A percentile compares a stretch with the other conserved stretches of the same genome.
phyloP scores from a whole-genome alignment of 495 filamentous ascomycete genomes.

The Aspergillus incahuasiensis region DNA sequence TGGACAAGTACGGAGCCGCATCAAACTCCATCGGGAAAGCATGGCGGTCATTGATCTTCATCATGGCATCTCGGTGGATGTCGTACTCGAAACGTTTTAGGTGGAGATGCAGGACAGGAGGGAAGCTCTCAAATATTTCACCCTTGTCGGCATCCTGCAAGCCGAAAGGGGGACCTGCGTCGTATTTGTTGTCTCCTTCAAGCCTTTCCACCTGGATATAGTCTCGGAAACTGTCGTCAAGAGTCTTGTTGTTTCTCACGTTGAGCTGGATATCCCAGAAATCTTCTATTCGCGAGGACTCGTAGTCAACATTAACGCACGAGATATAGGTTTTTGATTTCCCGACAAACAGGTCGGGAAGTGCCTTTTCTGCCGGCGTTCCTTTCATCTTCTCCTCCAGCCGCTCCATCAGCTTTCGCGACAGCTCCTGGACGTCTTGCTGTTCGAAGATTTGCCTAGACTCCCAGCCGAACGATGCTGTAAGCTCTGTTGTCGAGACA shows the following conservation, averaged over 20 bases:
- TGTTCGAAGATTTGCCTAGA: constrained; percentile 97
- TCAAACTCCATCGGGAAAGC: constrained; percentile 95
- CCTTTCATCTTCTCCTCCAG: constrained; percentile 98
- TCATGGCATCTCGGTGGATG: constrained; percentile 91
- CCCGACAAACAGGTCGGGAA: constrained; percentile 87
- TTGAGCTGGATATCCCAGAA: constrained; percentile 99
- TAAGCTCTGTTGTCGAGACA: constrained; percentile 88
- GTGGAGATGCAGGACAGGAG: constrained; percentile 90
- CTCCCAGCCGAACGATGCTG: constrained; percentile 96
- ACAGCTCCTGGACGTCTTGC: constrained; percentile 97
- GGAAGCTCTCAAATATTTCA: constrained; percentile 94
- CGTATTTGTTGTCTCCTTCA: constrained; percentile 98
- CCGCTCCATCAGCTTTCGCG: constrained; percentile 91
- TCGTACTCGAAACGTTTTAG: constrained; percentile 99
- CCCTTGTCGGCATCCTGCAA: constrained; percentile 96
- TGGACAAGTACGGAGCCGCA: constrained; percentile 79
- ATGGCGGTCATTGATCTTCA: constrained; percentile 98
- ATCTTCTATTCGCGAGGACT: constrained; percentile 90
- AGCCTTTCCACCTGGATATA: constrained; percentile 95
- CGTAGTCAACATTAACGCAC: constrained; percentile 96
- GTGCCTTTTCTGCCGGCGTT: constrained; percentile 85
- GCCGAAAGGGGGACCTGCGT: constrained; percentile 79
- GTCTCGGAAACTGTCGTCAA: constrained; percentile 92
- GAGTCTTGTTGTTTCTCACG: constrained; percentile 84
- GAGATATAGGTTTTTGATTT: constrained; percentile 98